These are phyloP conservation scores for Coriolopsis trogii DNA, from an alignment of 1,284 basidiomycete species.

Conservation along the genomic window DNA sequence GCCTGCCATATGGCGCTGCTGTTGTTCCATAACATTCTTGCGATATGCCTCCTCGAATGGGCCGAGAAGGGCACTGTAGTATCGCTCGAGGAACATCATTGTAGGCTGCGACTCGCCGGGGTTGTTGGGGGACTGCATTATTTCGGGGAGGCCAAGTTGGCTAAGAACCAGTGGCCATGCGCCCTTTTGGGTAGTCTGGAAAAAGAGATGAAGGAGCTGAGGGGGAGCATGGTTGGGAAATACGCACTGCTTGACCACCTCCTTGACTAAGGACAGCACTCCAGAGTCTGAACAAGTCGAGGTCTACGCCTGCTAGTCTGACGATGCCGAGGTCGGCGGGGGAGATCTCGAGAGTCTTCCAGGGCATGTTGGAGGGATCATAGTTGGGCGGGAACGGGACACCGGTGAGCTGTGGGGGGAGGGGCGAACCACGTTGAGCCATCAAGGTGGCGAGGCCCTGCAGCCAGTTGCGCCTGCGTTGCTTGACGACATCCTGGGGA, in stretches of 20 bases:
- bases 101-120: conserved; percentile 49
- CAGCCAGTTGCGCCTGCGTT: conserved; percentile 62
- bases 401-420: conserved; percentile 70
- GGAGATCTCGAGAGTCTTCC: conserved; percentile 63
- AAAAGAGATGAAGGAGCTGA: not conserved
- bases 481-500: conserved; percentile 37
- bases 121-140: conserved; percentile 46
- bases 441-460: conserved; percentile 58
- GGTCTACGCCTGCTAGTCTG: conserved; percentile 75
- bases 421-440: conserved; percentile 53
- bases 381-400: conserved; percentile 53
- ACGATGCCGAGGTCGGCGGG: conserved; percentile 58
- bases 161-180: conserved; percentile 54
- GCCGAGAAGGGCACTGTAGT: conserved; percentile 61
- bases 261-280: conserved; percentile 56
- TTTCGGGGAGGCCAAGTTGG: conserved; percentile 68
- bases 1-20: conserved; percentile 47
- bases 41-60: conserved; percentile 73
- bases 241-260: conserved; percentile 58
- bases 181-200: conserved; percentile 40
- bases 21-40: conserved; percentile 60
- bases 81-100: conserved; percentile 51
- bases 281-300: conserved; percentile 77
- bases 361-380: conserved; percentile 61
- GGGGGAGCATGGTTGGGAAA: not conserved